These are phyloP conservation scores for Malassezia yamatoensis DNA, from an alignment of 1,284 basidiomycete genomes.

Conservation along the genomic window DNA sequence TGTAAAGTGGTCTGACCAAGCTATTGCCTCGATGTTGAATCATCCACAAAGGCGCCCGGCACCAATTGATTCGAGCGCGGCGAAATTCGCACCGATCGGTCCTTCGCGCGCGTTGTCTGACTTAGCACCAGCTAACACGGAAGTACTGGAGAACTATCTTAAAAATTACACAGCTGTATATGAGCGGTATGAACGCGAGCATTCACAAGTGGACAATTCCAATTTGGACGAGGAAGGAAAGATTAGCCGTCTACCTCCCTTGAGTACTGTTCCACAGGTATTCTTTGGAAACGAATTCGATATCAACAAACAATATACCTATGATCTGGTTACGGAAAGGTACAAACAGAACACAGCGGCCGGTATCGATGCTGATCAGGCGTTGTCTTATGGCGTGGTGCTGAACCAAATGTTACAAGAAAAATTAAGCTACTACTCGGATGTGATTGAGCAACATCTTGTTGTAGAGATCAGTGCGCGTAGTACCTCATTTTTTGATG, in stretches of 20 bases:
- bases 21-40: constrained; percentile 42
- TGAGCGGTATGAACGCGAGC: constrained; percentile 44
- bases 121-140: constrained; percentile 30
- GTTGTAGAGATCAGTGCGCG: constrained; percentile 82
- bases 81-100: constrained; percentile 34
- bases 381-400: constrained; percentile 23
- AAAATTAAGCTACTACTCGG: constrained; percentile 80
- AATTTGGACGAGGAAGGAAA: constrained; percentile 17
- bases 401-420: constrained; percentile 64
- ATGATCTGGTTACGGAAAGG: constrained; percentile 66
- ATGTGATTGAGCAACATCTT: constrained; percentile 88
- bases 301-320: constrained; percentile 73
- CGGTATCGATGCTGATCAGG: background rate
- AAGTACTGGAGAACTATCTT: constrained; percentile 37
- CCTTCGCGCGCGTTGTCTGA: constrained; percentile 26
- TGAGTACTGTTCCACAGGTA: constrained; percentile 67
- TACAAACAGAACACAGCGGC: constrained; percentile 27
- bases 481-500: constrained; percentile 89
- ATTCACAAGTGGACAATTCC: constrained; percentile 19
- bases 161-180: constrained; percentile 30
- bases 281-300: constrained; percentile 69
- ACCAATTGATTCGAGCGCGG: constrained; percentile 42
- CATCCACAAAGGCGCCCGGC: constrained; percentile 34
- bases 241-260: constrained; percentile 47
- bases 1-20: constrained; percentile 5